Evolutionary conservation across 768 basidiomycete genomes (phyloP).

Genomic region (Lactifluus piperatus): DNA sequence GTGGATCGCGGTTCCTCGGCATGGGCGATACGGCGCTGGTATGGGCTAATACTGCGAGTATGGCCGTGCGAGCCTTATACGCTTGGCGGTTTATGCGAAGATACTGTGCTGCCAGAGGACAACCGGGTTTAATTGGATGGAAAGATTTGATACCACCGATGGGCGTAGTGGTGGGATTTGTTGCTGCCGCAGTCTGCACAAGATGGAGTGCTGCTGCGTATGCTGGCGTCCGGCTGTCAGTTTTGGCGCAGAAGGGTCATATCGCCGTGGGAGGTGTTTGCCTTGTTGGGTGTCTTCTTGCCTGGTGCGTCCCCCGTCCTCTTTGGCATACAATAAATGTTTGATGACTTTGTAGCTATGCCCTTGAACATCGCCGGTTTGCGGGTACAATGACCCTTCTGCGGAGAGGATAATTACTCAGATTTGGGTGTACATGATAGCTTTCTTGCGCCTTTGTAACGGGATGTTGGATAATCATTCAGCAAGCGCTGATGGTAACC

Average conservation of each 20-base stretch:
- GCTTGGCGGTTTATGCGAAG: conserved; percentile 39
- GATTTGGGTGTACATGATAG: background rate
- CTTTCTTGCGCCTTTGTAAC: background rate
- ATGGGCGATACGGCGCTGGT: conserved; percentile 64
- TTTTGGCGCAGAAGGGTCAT: conserved; percentile 25
- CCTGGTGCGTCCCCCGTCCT: background rate
- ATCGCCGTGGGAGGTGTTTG: conserved; percentile 23
- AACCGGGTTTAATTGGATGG: conserved; percentile 20
- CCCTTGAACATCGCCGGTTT: conserved; percentile 1
- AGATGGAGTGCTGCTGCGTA: conserved; percentile 22
- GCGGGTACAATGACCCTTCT: background rate
- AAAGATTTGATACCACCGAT: conserved; percentile 22
- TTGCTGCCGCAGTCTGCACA: conserved; percentile 20
- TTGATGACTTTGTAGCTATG: background rate
- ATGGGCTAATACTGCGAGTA: conserved; percentile 66
- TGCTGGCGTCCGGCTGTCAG: conserved; percentile 14
- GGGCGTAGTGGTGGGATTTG: conserved; percentile 24
- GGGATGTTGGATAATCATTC: background rate
- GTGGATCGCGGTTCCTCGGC: conserved; percentile 34
- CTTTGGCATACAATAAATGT: background rate
- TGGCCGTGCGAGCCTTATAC: conserved; percentile 55
- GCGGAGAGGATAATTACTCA: background rate
- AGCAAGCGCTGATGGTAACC: background rate
- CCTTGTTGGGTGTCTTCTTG: conserved; percentile 11
- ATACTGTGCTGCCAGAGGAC: conserved; percentile 35